Conservation (phyloP, 345 rosid genomes). For the Cardamine chenopodiifolia region DNA sequence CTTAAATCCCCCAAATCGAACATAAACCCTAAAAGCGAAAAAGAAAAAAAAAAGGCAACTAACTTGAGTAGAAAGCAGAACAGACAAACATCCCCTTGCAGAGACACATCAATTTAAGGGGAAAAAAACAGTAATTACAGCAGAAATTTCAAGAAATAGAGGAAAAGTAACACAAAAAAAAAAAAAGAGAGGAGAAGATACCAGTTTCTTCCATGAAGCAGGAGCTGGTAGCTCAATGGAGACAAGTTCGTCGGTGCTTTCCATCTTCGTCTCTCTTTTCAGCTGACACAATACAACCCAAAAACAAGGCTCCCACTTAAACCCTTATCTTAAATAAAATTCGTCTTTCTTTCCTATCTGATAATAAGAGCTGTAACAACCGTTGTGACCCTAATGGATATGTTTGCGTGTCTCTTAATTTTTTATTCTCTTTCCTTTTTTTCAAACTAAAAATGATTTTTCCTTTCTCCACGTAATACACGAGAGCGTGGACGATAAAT, state of each 20-base stretch:
- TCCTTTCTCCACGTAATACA: constrained; percentile 38
- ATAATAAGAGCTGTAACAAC: constrained; percentile 35
- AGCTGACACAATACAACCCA: constrained; percentile 9
- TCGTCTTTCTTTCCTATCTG: constrained; percentile 28
- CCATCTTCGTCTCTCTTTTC: constrained; percentile 44
- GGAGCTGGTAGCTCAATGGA: constrained; percentile 83
- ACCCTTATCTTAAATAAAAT: constrained; percentile 2
- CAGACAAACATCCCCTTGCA: constrained; percentile 5
- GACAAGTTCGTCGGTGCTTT: constrained; percentile 56
- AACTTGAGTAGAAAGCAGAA: constrained; percentile 11
- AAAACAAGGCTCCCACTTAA: constrained; percentile 9
- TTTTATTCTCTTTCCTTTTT: neutral
- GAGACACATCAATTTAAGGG: constrained; percentile 2
- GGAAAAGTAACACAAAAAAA: neutral
- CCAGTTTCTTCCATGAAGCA: constrained; percentile 85
- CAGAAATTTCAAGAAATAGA: neutral
- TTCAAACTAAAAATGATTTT: constrained; percentile 1
- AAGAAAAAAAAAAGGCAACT: neutral
- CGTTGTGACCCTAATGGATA: constrained; percentile 36
- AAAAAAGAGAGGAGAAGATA: constrained; percentile 27
- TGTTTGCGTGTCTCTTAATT: constrained; percentile 38
- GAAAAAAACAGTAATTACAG: neutral
- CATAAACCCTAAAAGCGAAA: constrained; percentile 15
- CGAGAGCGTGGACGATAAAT: constrained; percentile 28
- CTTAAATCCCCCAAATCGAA: constrained; percentile 25